Conservation (phyloP, 495 filamentous ascomycete genomes). For the Aspergillus cavernicola region DNA sequence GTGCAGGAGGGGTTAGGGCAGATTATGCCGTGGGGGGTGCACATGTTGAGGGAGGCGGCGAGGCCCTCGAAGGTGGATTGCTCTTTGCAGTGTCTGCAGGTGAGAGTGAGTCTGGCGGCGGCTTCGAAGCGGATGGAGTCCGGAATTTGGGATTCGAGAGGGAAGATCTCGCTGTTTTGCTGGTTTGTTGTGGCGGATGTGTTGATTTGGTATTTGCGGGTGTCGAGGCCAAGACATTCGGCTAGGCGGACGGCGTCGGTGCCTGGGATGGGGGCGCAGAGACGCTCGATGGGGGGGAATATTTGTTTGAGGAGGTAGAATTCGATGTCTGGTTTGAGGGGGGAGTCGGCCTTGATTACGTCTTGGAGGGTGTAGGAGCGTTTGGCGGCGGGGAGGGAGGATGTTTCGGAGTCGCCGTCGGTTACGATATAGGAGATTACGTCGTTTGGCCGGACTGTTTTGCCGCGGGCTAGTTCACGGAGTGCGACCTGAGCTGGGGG, state of each 20-base stretch:
- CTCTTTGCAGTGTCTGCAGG: constrained; percentile 75
- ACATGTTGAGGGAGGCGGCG: constrained; percentile 48
- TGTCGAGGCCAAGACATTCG: constrained; percentile 89
- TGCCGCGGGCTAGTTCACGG: constrained; percentile 80
- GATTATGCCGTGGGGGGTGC: constrained; percentile 67
- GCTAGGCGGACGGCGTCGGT: constrained; percentile 85
- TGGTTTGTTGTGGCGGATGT: constrained; percentile 51
- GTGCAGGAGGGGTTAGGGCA: constrained; percentile 63
- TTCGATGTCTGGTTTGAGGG: constrained; percentile 80
- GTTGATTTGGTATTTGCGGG: constrained; percentile 75
- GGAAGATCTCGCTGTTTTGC: constrained; percentile 63
- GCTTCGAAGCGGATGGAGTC: constrained; percentile 79
- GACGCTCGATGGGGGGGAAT: constrained; percentile 95
- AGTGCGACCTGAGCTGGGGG: constrained; percentile 96
- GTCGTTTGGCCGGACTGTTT: constrained; percentile 82
- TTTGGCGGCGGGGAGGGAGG: constrained; percentile 68
- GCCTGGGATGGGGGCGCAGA: constrained; percentile 91
- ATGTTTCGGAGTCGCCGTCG: constrained; percentile 63
- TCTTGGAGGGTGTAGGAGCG: constrained; percentile 85
- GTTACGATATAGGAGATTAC: constrained; percentile 96
- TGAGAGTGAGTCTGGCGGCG: constrained; percentile 67
- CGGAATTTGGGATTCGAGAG: constrained; percentile 89
- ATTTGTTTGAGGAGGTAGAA: constrained; percentile 99
- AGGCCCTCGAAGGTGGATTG: constrained; percentile 73
- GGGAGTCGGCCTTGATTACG: constrained; percentile 69